A percentile compares a stretch with the other conserved stretches of the same genome.
These are phyloP conservation scores for Forsythia viridissima DNA, from an alignment of 257 asterid species.

Conservation along the genomic window DNA sequence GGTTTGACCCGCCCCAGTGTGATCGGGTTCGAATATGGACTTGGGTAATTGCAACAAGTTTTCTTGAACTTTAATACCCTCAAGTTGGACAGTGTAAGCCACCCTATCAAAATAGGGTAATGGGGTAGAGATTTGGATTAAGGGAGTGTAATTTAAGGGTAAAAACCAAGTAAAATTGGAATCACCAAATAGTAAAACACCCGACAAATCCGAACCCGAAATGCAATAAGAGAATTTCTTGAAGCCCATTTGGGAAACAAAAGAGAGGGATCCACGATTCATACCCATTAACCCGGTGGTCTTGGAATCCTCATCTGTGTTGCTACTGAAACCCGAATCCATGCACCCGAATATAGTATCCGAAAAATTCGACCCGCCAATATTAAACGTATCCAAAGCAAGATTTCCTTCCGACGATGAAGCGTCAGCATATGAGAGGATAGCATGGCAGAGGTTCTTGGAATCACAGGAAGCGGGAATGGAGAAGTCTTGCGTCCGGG, in stretches of 20 bases:
- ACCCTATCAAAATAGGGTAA: conserved; percentile 81
- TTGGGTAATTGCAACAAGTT: conserved; percentile 56
- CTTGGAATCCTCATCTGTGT: conserved; percentile 66
- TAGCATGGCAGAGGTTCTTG: conserved; percentile 72
- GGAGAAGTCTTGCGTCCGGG: conserved; percentile 81
- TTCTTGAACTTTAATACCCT: conserved; percentile 70
- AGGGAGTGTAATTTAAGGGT: conserved; percentile 73
- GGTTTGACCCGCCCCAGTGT: conserved; percentile 96
- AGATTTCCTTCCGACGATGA: conserved; percentile 81
- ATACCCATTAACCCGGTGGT: conserved; percentile 92
- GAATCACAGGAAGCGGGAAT: conserved; percentile 88
- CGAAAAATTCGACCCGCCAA: conserved; percentile 65
- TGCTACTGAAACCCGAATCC: conserved; percentile 75
- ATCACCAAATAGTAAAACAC: conserved; percentile 67
- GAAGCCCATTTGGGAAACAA: conserved; percentile 82
- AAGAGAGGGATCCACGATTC: conserved; percentile 87
- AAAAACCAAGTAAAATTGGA: conserved; percentile 60
- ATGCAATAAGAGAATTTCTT: conserved; percentile 86
- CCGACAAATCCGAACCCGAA: conserved; percentile 67
- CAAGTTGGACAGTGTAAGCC: conserved; percentile 82
- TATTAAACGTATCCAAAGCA: conserved; percentile 53
- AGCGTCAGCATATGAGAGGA: conserved; percentile 76
- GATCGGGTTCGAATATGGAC: conserved; percentile 78
- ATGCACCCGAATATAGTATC: conserved; percentile 77
- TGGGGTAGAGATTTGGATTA: conserved; percentile 70